Evolutionary conservation across 2,329 filamentous ascomycete genomes (phyloP).

Genomic region (Colletotrichum sp.): DNA sequence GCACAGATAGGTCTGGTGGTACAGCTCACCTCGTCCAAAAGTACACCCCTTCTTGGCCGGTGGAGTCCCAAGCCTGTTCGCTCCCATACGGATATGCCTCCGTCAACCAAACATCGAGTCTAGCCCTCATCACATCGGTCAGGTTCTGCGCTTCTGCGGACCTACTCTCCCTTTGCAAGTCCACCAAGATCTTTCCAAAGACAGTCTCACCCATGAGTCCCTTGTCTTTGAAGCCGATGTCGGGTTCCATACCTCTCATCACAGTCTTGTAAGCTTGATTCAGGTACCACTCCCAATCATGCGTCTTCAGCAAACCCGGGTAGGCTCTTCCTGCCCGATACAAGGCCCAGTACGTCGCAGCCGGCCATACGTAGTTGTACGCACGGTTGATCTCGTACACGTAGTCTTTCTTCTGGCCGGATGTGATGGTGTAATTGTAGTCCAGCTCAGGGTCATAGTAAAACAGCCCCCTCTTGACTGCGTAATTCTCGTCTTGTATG

Average conservation of each 20-base stretch:
- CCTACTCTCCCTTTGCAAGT: conserved; percentile 51
- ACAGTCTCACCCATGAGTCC: conserved; percentile 66
- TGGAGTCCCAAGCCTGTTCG: conserved; percentile 68
- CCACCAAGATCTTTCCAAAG: conserved; percentile 54
- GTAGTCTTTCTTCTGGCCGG: conserved; percentile 39
- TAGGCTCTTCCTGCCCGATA: conserved; percentile 58
- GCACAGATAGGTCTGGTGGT: no score
- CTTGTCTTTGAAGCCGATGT: conserved; percentile 46
- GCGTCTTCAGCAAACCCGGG: conserved; percentile 42
- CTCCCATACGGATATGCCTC: conserved; percentile 60
- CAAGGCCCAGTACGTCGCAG: conserved; percentile 60
- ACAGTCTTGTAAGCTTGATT: conserved; percentile 57
- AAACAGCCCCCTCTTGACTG: conserved; percentile 53
- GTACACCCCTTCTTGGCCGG: conserved; percentile 64
- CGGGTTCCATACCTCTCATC: conserved; percentile 39
- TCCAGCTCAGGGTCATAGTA: conserved; percentile 55
- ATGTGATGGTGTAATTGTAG: conserved; percentile 47
- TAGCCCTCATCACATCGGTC: conserved; percentile 48
- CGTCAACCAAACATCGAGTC: conserved; percentile 54
- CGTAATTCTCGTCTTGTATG: conserved; percentile 50
- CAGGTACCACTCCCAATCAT: conserved; percentile 59
- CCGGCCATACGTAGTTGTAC: conserved; percentile 64
- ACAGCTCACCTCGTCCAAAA: conserved; percentile 52
- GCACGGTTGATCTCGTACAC: conserved; percentile 54
- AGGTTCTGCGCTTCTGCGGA: conserved; percentile 41